Evolutionary conservation across 352 stramenopile species (phyloP).

Genomic region (Phytopythium kandeliae): DNA sequence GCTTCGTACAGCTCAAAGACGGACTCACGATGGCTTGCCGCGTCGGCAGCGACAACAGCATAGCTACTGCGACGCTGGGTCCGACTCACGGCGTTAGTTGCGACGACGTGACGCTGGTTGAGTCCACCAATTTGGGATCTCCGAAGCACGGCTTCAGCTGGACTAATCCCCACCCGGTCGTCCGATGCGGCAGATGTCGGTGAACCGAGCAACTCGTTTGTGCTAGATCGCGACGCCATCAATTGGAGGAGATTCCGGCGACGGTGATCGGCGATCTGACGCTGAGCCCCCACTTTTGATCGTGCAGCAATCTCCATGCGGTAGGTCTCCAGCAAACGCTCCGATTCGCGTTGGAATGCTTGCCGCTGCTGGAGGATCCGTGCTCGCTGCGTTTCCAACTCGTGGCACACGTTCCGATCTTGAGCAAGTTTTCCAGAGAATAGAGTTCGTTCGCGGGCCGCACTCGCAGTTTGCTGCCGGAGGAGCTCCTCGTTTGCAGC

Average conservation of each 20-base stretch:
- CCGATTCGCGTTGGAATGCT: conserved; percentile 21
- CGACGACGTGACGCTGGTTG: conserved; percentile 1
- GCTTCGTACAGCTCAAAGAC: conserved; percentile 55
- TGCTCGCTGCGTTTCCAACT: conserved; percentile 18
- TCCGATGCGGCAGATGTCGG: background rate
- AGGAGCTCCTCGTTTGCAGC: conserved; percentile 32
- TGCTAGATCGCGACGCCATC: conserved; percentile 19
- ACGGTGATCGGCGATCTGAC: conserved; percentile 37
- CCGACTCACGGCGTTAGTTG: conserved; percentile 1
- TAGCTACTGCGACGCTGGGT: conserved; percentile 22
- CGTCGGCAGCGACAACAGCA: conserved; percentile 17
- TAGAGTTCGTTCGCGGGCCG: conserved; percentile 21
- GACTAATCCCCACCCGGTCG: background rate
- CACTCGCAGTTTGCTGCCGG: conserved; percentile 15
- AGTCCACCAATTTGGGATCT: background rate
- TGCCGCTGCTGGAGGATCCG: conserved; percentile 17
- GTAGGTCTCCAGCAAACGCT: conserved; percentile 38
- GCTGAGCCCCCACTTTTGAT: conserved; percentile 27
- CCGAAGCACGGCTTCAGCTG: background rate
- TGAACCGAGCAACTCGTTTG: background rate
- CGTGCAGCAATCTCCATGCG: conserved; percentile 42
- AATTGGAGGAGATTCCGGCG: conserved; percentile 45
- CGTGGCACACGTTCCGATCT: conserved; percentile 27
- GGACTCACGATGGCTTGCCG: conserved; percentile 28
- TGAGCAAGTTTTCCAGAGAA: conserved; percentile 30